These are phyloP conservation scores for Inga laurina DNA, from an alignment of 306 rosid genomes.

Conservation along the genomic window DNA sequence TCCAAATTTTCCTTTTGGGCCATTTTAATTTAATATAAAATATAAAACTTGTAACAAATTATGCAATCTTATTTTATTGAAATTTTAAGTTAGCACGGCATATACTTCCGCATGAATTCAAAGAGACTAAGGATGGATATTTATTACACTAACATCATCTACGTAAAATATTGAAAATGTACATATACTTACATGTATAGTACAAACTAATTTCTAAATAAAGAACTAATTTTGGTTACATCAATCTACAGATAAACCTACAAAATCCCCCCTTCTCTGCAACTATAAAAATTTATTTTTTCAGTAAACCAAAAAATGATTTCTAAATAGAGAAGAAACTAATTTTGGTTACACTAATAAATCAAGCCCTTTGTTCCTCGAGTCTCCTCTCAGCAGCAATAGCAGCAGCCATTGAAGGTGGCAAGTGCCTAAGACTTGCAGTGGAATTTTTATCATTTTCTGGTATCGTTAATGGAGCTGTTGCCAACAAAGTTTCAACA, in stretches of 20 bases:
- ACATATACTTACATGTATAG: conserved; percentile 28
- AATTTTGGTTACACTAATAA: conserved; percentile 23
- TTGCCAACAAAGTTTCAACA: conserved; percentile 66
- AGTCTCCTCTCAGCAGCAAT: conserved; percentile 91
- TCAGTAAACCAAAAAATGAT: conserved; percentile 2
- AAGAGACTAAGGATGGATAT: neutral
- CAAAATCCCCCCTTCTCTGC: neutral
- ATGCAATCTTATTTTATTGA: neutral
- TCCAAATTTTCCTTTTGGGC: neutral
- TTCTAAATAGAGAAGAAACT: neutral
- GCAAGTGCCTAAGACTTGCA: conserved; percentile 60
- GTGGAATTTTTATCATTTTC: conserved; percentile 51
- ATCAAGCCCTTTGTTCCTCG: conserved; percentile 46
- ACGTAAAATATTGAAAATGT: neutral
- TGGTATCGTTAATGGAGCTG: conserved; percentile 42
- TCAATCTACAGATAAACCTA: conserved; percentile 18
- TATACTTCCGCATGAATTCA: neutral
- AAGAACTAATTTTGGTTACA: conserved; percentile 15
- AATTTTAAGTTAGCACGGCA: neutral
- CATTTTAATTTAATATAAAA: neutral
- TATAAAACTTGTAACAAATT: neutral
- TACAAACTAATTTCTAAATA: conserved; percentile 19
- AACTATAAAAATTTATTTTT: neutral
- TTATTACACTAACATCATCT: conserved; percentile 1
- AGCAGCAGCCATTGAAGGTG: conserved; percentile 86